Evolutionary conservation across 371 early-diverging fungal species (phyloP), one percentile per base, ranked within the genome.

Genomic region (Gilbertella persicaria): DNA sequence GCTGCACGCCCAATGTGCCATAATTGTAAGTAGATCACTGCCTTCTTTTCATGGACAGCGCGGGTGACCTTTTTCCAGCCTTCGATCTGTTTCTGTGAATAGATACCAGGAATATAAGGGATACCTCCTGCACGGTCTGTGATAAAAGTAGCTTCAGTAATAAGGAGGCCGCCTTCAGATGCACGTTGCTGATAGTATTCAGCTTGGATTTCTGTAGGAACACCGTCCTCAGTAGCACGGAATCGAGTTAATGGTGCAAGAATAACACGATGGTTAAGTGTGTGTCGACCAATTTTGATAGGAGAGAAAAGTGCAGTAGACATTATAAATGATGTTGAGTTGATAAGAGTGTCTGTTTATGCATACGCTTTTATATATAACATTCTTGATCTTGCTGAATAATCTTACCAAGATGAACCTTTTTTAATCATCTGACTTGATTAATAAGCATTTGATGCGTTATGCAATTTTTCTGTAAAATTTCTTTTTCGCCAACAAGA

Each of bases 171-270:
- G 4, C 58, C 58, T 23, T 52, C 58, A 10, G 36, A 67, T 1
- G 78, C 69, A 25, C 82, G 57, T 57, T 84, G 82, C 0, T 35
- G 53, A 48, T 82, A 84, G 55, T 79, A 77, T 36, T 71, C 65
- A 14, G 55, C 66, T 47, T 61, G 55, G 7, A 75, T 28, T 45
- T 64, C 63, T 25, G 70, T 67, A 5, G 81, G 74, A 13, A 76
- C 62, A 14, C 33, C 39, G 13, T 50, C 52, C 0, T 21, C 2
- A 12, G 52, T 44, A 4, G 48, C 20, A 30, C 58, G 35, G 23
- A 50, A 26, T 5, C 79, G 66, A 6, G 82, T 83, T 45, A 86
- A 41, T 12, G 84, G 82, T 12, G 73, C 79, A 50, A 86, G 58
- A 13, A 66, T 80, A 45, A 83, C 66, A 49, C 87, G 79, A 54